These are phyloP conservation scores for Marvania coccoides DNA, from an alignment of 139 green algal genomes.

Conservation along the genomic window DNA sequence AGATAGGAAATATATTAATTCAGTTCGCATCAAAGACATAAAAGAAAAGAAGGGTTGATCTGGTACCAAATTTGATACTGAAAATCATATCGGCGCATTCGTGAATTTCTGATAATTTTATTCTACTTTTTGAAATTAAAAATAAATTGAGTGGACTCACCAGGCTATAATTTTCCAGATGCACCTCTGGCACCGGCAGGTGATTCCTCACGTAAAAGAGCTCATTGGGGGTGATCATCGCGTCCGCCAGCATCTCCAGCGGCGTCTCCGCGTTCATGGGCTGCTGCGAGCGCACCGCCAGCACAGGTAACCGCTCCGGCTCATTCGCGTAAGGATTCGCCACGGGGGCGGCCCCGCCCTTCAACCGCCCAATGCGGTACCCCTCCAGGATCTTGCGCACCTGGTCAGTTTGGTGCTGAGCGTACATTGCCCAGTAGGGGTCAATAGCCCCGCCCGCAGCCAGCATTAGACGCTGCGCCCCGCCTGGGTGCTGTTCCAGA, in stretches of 20 bases:
- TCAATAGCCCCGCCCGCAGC: slow-evolving; percentile 76
- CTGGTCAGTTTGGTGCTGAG: slow-evolving; percentile 66
- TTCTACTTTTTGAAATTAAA: not conserved
- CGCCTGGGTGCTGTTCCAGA: slow-evolving; percentile 48
- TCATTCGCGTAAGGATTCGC: slow-evolving; percentile 71
- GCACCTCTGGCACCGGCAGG: slow-evolving; percentile 66
- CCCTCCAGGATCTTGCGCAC: slow-evolving; percentile 56
- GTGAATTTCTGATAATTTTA: not conserved
- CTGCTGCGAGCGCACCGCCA: slow-evolving; percentile 51
- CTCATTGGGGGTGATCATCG: slow-evolving; percentile 62
- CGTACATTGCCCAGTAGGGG: slow-evolving; percentile 84
- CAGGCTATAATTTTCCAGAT: slow-evolving; percentile 29
- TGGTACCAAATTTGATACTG: no score
- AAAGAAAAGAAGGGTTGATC: no score
- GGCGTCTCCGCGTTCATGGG: slow-evolving; percentile 84
- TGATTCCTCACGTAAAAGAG: slow-evolving; percentile 85
- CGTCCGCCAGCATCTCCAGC: slow-evolving; percentile 39
- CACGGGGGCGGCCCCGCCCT: slow-evolving; percentile 14
- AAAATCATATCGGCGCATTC: no score
- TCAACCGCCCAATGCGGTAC: slow-evolving; percentile 72
- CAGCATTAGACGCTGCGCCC: slow-evolving; percentile 65
- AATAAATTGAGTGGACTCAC: not conserved
- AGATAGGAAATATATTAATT: no score
- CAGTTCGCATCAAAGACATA: no score
- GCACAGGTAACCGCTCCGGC: slow-evolving; percentile 47